A percentile compares a stretch with the other conserved stretches of the same genome.
These are phyloP conservation scores for Westerdykella sp. DNA, from an alignment of 2,329 filamentous ascomycete genomes.

Conservation along the genomic window DNA sequence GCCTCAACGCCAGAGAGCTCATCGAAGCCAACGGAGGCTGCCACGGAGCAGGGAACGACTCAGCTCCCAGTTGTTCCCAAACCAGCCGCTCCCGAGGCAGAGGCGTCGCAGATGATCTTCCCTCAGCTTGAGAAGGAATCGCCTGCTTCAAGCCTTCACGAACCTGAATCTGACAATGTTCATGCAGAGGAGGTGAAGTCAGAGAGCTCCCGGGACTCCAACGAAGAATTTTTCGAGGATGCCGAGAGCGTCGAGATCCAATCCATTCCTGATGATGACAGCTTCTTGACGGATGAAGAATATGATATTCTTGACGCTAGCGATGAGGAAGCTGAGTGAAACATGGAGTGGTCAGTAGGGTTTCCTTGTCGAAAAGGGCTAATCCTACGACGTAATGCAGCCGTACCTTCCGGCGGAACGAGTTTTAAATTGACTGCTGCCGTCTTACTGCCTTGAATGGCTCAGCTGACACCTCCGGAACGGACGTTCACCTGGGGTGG, in stretches of 20 bases:
- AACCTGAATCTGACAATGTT: constrained; percentile 42
- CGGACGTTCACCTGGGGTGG: too few species aligned
- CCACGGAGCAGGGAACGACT: constrained; percentile 12
- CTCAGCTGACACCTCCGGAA: too few species aligned
- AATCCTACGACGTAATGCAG: too few species aligned
- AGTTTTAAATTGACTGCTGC: too few species aligned
- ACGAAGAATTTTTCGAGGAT: constrained; percentile 53
- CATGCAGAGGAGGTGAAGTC: constrained; percentile 13
- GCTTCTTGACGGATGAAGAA: constrained; percentile 93
- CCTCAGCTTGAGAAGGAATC: constrained; percentile 94
- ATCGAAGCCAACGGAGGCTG: not conserved
- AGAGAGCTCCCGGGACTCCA: constrained; percentile 32
- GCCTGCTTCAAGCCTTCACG: constrained; percentile 70
- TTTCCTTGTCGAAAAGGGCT: too few species aligned
- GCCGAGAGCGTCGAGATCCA: constrained; percentile 51
- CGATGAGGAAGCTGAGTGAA: constrained; percentile 61
- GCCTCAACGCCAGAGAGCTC: constrained; percentile 5
- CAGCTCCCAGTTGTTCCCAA: not conserved
- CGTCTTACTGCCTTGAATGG: too few species aligned
- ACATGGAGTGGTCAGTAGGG: not conserved
- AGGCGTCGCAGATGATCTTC: constrained; percentile 74
- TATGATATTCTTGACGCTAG: constrained; percentile 96
- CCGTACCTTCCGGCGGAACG: too few species aligned
- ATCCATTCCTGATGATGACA: constrained; percentile 52
- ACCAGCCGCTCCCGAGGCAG: constrained; percentile 15